Evolutionary conservation across 176 grass and related monocot species (phyloP).

Genomic region (Avena atlantica): DNA sequence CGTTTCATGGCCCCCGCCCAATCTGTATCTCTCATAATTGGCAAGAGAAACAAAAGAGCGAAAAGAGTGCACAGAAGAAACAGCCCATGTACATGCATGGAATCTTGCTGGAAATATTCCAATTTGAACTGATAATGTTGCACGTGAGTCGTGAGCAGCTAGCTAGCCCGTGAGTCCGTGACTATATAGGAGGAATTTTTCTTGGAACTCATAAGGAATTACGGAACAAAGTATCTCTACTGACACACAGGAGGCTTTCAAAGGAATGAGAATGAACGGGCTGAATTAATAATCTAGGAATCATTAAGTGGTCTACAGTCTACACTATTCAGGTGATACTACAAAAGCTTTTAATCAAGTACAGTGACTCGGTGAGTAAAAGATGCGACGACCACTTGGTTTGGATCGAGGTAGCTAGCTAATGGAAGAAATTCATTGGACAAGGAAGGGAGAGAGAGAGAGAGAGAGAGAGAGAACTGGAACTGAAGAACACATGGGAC

Average conservation of each 20-base stretch:
- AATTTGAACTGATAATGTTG: background rate
- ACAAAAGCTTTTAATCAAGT: conserved; percentile 47
- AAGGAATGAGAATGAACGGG: background rate
- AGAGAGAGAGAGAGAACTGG: conserved; percentile 7
- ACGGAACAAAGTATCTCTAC: background rate
- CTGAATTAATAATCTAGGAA: background rate
- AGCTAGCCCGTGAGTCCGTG: background rate
- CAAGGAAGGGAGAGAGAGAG: conserved; percentile 19
- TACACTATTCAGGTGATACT: conserved; percentile 45
- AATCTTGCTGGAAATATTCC: conserved; percentile 34
- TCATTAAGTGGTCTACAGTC: background rate
- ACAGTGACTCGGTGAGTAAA: background rate
- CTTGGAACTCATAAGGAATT: background rate
- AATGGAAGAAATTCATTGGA: conserved; percentile 29
- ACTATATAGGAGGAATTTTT: background rate
- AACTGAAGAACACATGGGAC: conserved; percentile 42
- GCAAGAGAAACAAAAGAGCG: conserved; percentile 11
- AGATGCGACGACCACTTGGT: conserved; percentile 40
- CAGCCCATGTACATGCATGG: conserved; percentile 40
- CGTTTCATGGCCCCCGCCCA: conserved; percentile 36
- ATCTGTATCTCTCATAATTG: conserved; percentile 46
- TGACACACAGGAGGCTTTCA: conserved; percentile 7
- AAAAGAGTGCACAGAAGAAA: conserved; percentile 24
- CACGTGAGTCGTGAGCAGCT: background rate
- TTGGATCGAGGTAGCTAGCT: conserved; percentile 31